Evolutionary conservation across 164 flowering plant genomes (phyloP).

Genomic region (Litsea cubeba): DNA sequence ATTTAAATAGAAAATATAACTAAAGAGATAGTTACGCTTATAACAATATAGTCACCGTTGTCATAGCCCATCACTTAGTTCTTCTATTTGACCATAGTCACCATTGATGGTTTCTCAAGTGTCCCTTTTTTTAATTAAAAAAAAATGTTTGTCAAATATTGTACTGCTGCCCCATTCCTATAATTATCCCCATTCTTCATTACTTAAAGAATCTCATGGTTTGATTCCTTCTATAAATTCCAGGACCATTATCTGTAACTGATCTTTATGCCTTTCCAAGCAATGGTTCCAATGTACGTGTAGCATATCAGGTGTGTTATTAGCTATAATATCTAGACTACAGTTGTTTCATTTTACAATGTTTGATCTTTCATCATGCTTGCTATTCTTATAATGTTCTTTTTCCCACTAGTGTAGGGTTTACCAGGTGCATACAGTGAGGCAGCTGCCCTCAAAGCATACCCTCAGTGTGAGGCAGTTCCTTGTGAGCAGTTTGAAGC

Average conservation of each 20-base stretch:
- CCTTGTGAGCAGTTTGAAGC: conserved; percentile 69
- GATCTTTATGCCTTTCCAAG: conserved; percentile 32
- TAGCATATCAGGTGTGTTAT: conserved; percentile 46
- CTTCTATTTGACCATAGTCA: neutral
- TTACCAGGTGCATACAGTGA: conserved; percentile 58
- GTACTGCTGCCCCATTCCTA: neutral
- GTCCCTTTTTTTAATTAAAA: neutral
- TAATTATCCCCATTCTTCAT: neutral
- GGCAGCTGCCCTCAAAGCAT: conserved; percentile 63
- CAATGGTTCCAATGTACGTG: conserved; percentile 37
- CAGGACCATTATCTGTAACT: conserved; percentile 48
- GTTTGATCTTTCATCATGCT: neutral
- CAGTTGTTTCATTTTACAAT: neutral
- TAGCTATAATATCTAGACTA: neutral
- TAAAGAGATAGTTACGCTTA: neutral
- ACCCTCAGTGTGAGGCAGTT: conserved; percentile 60
- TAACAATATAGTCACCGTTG: neutral
- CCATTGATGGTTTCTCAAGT: neutral
- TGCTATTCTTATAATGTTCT: neutral
- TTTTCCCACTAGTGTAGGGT: conserved; percentile 35
- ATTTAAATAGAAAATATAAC: neutral
- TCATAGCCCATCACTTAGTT: neutral
- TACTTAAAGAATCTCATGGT: neutral
- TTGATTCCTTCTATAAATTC: conserved; percentile 3
- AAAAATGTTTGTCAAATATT: neutral